Evolutionary conservation across 345 rosid genomes (phyloP).

Genomic region (Capsella bursapastoris): DNA sequence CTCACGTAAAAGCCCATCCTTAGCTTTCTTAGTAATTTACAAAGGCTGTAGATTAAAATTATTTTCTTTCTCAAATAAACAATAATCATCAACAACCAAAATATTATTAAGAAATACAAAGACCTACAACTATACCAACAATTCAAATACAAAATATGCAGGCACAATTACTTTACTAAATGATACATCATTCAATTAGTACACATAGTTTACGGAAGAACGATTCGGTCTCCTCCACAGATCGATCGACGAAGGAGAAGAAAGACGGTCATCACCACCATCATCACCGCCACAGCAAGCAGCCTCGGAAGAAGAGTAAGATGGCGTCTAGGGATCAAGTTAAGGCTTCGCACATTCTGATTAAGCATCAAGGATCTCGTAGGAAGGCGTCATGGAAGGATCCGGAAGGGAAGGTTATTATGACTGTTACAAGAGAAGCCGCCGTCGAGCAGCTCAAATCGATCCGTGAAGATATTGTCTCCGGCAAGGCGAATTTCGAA

Average conservation of each 20-base stretch:
- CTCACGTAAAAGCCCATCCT: too few relatives aligned
- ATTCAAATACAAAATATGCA: too few relatives aligned
- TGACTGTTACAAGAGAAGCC: constrained; percentile 63
- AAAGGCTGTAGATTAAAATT: too few relatives aligned
- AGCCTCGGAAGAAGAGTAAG: constrained; percentile 49
- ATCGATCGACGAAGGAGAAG: constrained; percentile 47
- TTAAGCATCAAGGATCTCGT: constrained; percentile 94
- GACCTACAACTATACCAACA: too few relatives aligned
- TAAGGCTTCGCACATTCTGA: constrained; percentile 86
- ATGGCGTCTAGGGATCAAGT: constrained; percentile 58
- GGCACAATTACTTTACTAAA: too few relatives aligned
- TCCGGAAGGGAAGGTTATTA: constrained; percentile 84
- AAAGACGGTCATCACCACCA: constrained; percentile 25
- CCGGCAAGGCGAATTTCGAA: constrained; percentile 79
- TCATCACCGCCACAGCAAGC: constrained; percentile 16
- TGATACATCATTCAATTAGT: too few relatives aligned
- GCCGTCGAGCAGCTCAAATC: constrained; percentile 79
- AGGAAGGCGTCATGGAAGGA: constrained; percentile 98
- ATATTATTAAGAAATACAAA: too few relatives aligned
- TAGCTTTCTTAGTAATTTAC: too few relatives aligned
- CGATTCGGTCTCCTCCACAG: constrained; percentile 49
- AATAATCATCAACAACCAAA: too few relatives aligned
- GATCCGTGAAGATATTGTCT: constrained; percentile 73
- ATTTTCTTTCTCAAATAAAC: too few relatives aligned
- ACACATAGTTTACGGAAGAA: constrained; percentile 43